phyloP scores from a whole-genome alignment of 2,329 filamentous ascomycete genomes.

The Alternaria viburni region DNA sequence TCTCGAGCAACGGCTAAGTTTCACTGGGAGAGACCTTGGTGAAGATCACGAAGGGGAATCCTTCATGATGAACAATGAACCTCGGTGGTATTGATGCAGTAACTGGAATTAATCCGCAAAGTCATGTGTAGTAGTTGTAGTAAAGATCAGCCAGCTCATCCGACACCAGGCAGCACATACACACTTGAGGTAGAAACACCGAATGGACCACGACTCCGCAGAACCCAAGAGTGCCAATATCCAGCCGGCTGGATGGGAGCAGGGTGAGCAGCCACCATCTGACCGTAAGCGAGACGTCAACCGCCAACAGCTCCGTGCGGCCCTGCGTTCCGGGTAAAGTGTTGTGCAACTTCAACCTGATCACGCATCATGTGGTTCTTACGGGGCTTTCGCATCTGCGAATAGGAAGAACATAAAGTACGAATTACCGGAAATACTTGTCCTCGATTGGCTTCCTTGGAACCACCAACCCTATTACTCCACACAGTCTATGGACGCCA shows the following conservation, averaged over 20 bases:
- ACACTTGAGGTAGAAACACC: background rate
- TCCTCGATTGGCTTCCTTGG: slow-evolving; percentile 26
- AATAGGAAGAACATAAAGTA: slow-evolving; percentile 16
- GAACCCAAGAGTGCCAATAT: slow-evolving; percentile 3
- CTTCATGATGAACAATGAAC: background rate
- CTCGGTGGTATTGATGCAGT: background rate
- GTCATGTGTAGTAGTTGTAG: background rate
- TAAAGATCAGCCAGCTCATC: background rate
- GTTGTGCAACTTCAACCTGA: slow-evolving; percentile 18
- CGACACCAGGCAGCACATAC: background rate
- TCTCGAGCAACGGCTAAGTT: background rate
- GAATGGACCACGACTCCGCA: background rate
- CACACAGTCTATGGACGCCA: slow-evolving; percentile 17
- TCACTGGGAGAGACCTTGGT: background rate
- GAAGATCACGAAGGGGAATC: background rate
- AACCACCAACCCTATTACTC: slow-evolving; percentile 28
- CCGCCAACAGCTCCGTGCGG: slow-evolving; percentile 32
- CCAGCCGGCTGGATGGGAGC: slow-evolving; percentile 6
- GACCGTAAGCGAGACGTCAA: slow-evolving; percentile 24
- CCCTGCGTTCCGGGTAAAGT: slow-evolving; percentile 41
- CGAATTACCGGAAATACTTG: slow-evolving; percentile 15
- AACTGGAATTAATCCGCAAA: background rate
- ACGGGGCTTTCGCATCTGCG: slow-evolving; percentile 10
- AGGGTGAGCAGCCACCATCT: slow-evolving; percentile 20
- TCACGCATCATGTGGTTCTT: slow-evolving; percentile 18